Conservation (phyloP, 1,284 basidiomycete species). For the Ganoderma lingzhi region DNA sequence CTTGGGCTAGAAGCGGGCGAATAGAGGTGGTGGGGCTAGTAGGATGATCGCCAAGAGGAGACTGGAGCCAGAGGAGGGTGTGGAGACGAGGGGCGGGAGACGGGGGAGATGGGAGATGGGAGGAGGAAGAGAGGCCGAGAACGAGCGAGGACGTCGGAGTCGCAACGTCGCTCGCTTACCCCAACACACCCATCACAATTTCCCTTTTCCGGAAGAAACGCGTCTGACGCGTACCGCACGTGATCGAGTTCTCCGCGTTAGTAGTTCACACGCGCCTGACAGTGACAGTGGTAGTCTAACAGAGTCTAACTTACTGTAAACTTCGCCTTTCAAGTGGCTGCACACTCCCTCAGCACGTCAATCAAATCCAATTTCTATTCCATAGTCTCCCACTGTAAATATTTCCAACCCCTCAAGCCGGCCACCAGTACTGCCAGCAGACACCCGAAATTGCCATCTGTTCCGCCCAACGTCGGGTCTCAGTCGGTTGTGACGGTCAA, state of each 20-base stretch:
- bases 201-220: constrained; percentile 33
- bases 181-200: constrained; percentile 31
- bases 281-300: not conserved
- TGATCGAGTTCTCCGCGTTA: constrained; percentile 34
- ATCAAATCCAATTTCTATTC: not conserved
- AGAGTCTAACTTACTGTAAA: not conserved
- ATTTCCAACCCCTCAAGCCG: not conserved
- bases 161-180: constrained; percentile 11
- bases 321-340: too few relatives aligned
- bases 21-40: constrained; percentile 11
- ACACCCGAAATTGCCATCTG: not conserved
- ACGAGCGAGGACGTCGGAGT: not conserved
- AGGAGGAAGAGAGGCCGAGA: constrained; percentile 19
- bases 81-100: constrained; percentile 1
- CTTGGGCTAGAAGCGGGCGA: not conserved
- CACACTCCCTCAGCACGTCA: not conserved
- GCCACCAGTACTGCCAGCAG: not conserved
- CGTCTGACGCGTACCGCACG: constrained; percentile 36
- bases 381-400: not conserved
- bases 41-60: not conserved
- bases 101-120: constrained; percentile 19
- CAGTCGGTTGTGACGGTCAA: not conserved
- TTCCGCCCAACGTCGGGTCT: not conserved
- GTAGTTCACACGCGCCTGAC: constrained; percentile 24
- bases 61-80: not conserved